These are phyloP conservation scores for Asclepias syriaca DNA, from an alignment of 257 asterid genomes.

Conservation along the genomic window DNA sequence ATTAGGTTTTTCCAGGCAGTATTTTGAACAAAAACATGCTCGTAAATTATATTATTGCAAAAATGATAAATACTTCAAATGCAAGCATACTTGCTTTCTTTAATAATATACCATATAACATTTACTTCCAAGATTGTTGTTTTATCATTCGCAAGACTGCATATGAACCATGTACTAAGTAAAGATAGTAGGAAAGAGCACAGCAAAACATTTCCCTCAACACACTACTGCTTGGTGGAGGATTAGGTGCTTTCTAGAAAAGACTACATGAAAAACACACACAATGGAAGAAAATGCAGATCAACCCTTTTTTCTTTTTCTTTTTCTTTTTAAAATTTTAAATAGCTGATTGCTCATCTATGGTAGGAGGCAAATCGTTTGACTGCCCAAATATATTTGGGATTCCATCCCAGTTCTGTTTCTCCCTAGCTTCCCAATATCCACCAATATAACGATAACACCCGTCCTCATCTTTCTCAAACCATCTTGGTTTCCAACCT, in stretches of 20 bases:
- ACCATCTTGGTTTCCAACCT: conserved; percentile 98
- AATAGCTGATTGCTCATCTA: conserved; percentile 16
- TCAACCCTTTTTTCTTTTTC: background rate
- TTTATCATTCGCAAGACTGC: background rate
- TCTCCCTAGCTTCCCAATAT: conserved; percentile 90
- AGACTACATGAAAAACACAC: background rate
- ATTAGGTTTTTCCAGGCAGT: background rate
- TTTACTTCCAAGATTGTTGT: background rate
- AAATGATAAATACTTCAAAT: too few species aligned
- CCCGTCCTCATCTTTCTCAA: conserved; percentile 75
- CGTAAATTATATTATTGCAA: too few species aligned
- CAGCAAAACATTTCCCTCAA: background rate
- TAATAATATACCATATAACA: background rate
- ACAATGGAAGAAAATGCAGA: background rate
- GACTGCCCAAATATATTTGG: conserved; percentile 72
- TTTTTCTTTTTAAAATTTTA: background rate
- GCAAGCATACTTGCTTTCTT: background rate
- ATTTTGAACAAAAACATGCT: background rate
- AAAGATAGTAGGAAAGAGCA: background rate
- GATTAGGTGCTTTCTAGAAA: background rate
- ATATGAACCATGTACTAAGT: background rate
- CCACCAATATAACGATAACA: conserved; percentile 74
- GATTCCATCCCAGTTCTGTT: conserved; percentile 67
- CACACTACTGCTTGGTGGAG: background rate
- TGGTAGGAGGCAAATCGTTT: conserved; percentile 32